A percentile compares a stretch with the other conserved stretches of the same genome.
phyloP scores from a whole-genome alignment of 805 yeast species.

The Candida sithepensis region DNA sequence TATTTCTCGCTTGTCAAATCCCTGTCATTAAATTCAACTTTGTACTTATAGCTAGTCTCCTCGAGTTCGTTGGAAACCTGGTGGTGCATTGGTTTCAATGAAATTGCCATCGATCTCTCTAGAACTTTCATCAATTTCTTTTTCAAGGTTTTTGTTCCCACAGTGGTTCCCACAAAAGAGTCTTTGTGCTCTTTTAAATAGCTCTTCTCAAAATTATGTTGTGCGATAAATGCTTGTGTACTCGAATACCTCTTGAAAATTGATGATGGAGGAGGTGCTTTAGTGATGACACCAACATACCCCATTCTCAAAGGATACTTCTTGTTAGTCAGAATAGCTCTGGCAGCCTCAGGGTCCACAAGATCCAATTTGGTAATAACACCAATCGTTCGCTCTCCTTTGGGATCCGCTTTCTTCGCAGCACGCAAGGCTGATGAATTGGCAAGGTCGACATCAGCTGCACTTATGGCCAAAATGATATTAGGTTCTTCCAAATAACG shows the following conservation, averaged over 20 bases:
- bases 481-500: slow-evolving; percentile 88
- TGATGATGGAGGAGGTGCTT: slow-evolving; percentile 45
- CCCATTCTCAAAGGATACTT: slow-evolving; percentile 95
- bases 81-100: slow-evolving; percentile 81
- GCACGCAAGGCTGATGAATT: slow-evolving; percentile 94
- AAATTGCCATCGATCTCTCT: slow-evolving; percentile 86
- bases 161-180: slow-evolving; percentile 58
- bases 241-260: slow-evolving; percentile 55
- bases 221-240: slow-evolving; percentile 61
- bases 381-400: slow-evolving; percentile 94
- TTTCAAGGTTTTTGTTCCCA: slow-evolving; percentile 73
- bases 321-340: slow-evolving; percentile 62
- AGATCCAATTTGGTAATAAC: slow-evolving; percentile 92
- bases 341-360: slow-evolving; percentile 74
- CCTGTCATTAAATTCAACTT: slow-evolving; percentile 95
- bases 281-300: slow-evolving; percentile 96
- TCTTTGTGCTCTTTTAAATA: slow-evolving; percentile 65
- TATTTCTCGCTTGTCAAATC: slow-evolving; percentile 92
- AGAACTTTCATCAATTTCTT: slow-evolving; percentile 80
- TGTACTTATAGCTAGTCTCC: slow-evolving; percentile 87
- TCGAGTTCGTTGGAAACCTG: slow-evolving; percentile 89
- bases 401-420: slow-evolving; percentile 83
- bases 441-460: slow-evolving; percentile 97
- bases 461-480: slow-evolving; percentile 90
- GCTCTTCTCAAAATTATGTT: slow-evolving; percentile 59